These are phyloP conservation scores for Hippophae gyantsensis DNA, from an alignment of 306 rosid species.

Conservation along the genomic window DNA sequence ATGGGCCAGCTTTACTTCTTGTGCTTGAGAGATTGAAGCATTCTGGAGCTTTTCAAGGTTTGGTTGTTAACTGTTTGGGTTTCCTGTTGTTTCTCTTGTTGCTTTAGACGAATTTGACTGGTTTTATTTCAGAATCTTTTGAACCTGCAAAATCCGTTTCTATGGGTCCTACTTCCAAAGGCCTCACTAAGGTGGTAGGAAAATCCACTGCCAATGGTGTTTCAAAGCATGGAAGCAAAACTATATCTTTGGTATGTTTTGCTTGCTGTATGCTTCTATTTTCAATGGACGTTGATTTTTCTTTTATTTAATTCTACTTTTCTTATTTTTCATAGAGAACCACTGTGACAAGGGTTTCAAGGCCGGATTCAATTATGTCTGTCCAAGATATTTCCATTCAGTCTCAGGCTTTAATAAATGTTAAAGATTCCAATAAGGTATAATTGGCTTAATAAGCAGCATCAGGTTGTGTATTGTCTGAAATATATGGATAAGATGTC, in stretches of 20 bases:
- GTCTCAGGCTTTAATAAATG: conserved; percentile 71
- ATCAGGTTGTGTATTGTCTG: conserved; percentile 8
- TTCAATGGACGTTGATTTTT: conserved; percentile 17
- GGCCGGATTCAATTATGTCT: conserved; percentile 45
- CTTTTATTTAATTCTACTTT: neutral
- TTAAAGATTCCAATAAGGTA: conserved; percentile 96
- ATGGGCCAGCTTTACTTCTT: conserved; percentile 69
- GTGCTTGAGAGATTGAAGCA: conserved; percentile 75
- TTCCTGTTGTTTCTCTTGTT: conserved; percentile 8
- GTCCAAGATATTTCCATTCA: conserved; percentile 75
- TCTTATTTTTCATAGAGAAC: conserved; percentile 38
- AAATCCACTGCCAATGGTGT: conserved; percentile 53
- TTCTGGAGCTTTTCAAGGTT: conserved; percentile 58
- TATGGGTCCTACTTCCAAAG: conserved; percentile 46
- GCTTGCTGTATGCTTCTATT: neutral
- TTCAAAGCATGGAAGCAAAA: conserved; percentile 68
- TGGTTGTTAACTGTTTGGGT: conserved; percentile 11
- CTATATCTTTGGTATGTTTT: conserved; percentile 54
- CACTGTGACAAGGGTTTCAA: conserved; percentile 40
- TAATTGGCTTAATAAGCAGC: conserved; percentile 12
- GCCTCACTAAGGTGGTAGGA: conserved; percentile 53
- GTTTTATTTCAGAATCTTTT: conserved; percentile 41
- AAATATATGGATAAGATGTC: conserved; percentile 5
- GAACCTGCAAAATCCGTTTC: conserved; percentile 51
- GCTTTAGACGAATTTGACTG: conserved; percentile 13